Evolutionary conservation across 2,329 filamentous ascomycete species (phyloP).

Genomic region (Harringtonia lauricola): DNA sequence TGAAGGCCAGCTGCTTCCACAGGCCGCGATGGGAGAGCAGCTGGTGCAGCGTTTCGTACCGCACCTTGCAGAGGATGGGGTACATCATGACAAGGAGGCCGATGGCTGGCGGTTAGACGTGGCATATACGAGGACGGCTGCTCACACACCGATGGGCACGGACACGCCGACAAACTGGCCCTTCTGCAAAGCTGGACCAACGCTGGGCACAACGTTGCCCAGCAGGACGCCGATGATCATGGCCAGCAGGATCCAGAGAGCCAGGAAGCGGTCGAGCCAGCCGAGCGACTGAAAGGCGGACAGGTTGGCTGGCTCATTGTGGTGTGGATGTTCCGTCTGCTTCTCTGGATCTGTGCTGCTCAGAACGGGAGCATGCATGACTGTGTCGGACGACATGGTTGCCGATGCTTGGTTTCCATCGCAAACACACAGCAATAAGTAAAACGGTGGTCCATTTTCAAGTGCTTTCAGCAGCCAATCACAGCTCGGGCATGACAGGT

Average conservation of each 20-base stretch:
- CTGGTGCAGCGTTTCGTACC: constrained; percentile 62
- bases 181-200: constrained; percentile 51
- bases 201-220: constrained; percentile 60
- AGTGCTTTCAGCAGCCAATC: too few species aligned
- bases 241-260: constrained; percentile 65
- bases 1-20: constrained; percentile 73
- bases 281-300: constrained; percentile 44
- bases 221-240: constrained; percentile 67
- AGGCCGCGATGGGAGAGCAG: constrained; percentile 49
- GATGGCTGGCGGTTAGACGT: constrained; percentile 40
- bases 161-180: constrained; percentile 52
- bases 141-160: constrained; percentile 23
- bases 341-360: too few species aligned
- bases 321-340: too few species aligned
- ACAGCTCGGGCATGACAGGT: too few species aligned
- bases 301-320: too few species aligned
- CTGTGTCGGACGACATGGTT: too few species aligned
- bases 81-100: constrained; percentile 91
- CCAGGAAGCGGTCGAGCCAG: constrained; percentile 52
- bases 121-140: not conserved
- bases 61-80: constrained; percentile 79
- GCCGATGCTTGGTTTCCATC: too few species aligned
- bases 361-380: too few species aligned
- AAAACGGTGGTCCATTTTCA: too few species aligned
- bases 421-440: too few species aligned